Conservation (phyloP, 768 basidiomycete species). For the Panaeolus papilionaceus region DNA sequence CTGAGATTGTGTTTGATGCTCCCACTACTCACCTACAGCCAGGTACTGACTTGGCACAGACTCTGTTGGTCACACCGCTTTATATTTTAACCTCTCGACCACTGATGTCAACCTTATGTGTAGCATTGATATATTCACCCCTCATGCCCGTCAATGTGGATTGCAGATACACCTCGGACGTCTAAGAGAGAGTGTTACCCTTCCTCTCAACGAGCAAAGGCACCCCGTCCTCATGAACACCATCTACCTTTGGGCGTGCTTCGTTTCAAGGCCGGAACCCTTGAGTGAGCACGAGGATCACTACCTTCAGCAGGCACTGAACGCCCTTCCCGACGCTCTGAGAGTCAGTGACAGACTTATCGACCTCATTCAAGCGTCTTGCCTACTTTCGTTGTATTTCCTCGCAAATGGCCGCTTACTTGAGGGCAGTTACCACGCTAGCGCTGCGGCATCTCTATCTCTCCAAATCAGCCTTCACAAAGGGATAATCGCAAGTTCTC, state of each 20-base stretch:
- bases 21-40: conserved; percentile 54
- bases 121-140: conserved; percentile 78
- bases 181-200: conserved; percentile 64
- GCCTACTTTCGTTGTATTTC: conserved; percentile 78
- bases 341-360: conserved; percentile 58
- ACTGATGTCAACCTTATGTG: conserved; percentile 21
- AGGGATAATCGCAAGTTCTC: conserved; percentile 38
- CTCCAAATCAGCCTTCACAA: conserved; percentile 76
- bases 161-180: conserved; percentile 72
- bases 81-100: conserved; percentile 17
- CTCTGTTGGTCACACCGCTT: conserved; percentile 55
- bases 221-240: conserved; percentile 82
- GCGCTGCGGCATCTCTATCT: conserved; percentile 74
- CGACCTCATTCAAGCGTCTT: conserved; percentile 80
- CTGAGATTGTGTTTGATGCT: conserved; percentile 58
- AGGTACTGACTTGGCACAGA: conserved; percentile 65
- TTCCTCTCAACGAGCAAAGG: conserved; percentile 62
- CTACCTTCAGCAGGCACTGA: conserved; percentile 69
- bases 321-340: conserved; percentile 68
- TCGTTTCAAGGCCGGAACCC: conserved; percentile 73
- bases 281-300: conserved; percentile 75
- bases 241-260: conserved; percentile 85
- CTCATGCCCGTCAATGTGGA: conserved; percentile 78
- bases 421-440: conserved; percentile 82
- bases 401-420: conserved; percentile 75